Percentiles rank a stretch among this genome's conserved stretches.
These are phyloP conservation scores for Cornus kousa DNA, from an alignment of 148 eudicot species.

Conservation along the genomic window DNA sequence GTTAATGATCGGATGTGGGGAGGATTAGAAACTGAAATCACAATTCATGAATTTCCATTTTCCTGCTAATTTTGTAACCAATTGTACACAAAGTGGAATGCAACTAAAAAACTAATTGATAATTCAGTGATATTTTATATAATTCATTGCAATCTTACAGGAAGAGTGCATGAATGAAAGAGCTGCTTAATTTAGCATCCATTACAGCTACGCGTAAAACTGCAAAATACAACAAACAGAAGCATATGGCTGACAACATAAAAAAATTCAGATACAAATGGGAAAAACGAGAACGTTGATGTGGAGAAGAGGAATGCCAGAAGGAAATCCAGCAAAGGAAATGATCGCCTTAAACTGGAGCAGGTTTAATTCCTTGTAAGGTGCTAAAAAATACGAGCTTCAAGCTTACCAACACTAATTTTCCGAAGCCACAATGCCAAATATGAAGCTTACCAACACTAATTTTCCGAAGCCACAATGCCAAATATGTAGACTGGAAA, in stretches of 20 bases:
- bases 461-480: not conserved
- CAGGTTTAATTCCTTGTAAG: too few relatives aligned
- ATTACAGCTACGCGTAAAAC: too few relatives aligned
- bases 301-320: not conserved
- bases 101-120: not conserved
- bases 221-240: not conserved
- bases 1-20: too few relatives aligned
- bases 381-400: too few relatives aligned
- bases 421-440: too few relatives aligned
- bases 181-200: not conserved
- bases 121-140: too few relatives aligned
- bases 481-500: too few relatives aligned
- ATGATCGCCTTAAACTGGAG: not conserved
- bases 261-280: too few relatives aligned
- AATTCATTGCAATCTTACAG: not conserved
- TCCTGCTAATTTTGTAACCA: too few relatives aligned
- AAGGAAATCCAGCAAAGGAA: not conserved
- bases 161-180: not conserved
- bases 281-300: not conserved
- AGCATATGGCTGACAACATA: not conserved
- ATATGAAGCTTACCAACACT: not conserved
- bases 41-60: too few relatives aligned
- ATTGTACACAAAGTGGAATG: not conserved
- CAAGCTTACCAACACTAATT: not conserved
- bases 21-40: too few relatives aligned